These are phyloP conservation scores for Exutisphaerella laricina DNA, from an alignment of 2,329 filamentous ascomycete genomes.

Conservation along the genomic window DNA sequence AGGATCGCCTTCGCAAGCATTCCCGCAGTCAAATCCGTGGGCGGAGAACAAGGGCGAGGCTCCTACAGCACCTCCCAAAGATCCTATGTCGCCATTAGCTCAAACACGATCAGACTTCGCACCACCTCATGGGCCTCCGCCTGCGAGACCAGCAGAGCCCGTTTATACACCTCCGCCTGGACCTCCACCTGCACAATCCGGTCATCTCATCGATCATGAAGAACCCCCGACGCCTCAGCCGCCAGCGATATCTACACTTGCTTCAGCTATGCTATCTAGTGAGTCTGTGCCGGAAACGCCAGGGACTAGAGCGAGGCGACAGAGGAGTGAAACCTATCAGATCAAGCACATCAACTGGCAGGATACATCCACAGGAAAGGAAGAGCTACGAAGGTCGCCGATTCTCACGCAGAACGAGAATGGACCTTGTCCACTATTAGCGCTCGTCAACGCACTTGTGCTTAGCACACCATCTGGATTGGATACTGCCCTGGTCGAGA, in stretches of 20 bases:
- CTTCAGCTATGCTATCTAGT: conserved; percentile 10
- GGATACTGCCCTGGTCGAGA: conserved; percentile 68
- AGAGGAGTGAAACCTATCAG: conserved; percentile 73
- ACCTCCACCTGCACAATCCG: conserved; percentile 31
- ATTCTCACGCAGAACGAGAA: conserved; percentile 91
- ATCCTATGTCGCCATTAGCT: conserved; percentile 12
- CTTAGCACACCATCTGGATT: conserved; percentile 67
- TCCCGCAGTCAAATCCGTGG: conserved; percentile 21
- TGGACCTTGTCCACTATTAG: conserved; percentile 87
- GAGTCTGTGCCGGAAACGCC: conserved; percentile 34
- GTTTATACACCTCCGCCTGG: conserved; percentile 22
- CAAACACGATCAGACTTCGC: conserved; percentile 6
- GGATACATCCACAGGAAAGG: conserved; percentile 53
- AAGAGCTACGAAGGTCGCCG: conserved; percentile 69
- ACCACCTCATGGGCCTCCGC: conserved; percentile 12
- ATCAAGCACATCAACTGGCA: conserved; percentile 89
- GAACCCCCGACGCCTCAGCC: conserved; percentile 29
- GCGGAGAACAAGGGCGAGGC: conserved; percentile 10
- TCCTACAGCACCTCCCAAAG: conserved; percentile 19
- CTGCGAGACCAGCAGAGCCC: conserved; percentile 3
- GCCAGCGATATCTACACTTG: conserved; percentile 27
- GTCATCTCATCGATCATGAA: conserved; percentile 29
- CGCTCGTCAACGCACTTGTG: conserved; percentile 85
- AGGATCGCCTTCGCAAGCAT: conserved; percentile 10
- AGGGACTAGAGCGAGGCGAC: conserved; percentile 36